Conservation (phyloP, 257 asterid genomes). For the Salvia splendens region DNA sequence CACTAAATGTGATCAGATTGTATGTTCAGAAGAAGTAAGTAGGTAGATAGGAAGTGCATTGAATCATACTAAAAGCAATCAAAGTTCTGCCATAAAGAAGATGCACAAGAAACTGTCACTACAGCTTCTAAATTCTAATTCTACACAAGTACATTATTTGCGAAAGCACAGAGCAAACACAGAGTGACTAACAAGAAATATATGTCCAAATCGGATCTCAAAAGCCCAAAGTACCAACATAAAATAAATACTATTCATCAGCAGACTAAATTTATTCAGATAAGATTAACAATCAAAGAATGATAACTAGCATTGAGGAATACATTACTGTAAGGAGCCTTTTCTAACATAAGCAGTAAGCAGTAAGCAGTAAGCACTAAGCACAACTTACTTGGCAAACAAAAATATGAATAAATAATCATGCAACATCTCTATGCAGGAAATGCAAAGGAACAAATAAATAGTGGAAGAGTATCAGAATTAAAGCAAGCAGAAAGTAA, state of each 20-base stretch:
- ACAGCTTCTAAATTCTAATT: conserved; percentile 2
- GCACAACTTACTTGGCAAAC: conserved; percentile 14
- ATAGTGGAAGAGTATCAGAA: not conserved
- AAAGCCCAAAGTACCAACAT: conserved; percentile 22
- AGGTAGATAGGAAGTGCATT: not conserved
- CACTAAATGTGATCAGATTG: conserved; percentile 23
- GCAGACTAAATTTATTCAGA: conserved; percentile 4
- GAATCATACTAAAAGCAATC: not conserved
- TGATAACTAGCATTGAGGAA: not conserved
- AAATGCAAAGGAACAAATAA: conserved; percentile 1
- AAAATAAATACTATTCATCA: conserved; percentile 1
- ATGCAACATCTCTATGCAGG: not conserved
- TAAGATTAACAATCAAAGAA: not conserved
- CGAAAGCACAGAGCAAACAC: not conserved
- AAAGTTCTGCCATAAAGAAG: not conserved
- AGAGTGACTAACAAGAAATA: conserved; percentile 12
- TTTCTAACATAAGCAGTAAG: not conserved
- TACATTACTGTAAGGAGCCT: not conserved
- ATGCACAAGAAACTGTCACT: conserved; percentile 15
- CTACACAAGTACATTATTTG: conserved; percentile 3
- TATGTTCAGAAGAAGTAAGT: conserved; percentile 17
- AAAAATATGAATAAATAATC: conserved; percentile 1
- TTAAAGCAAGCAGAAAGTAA: conserved; percentile 17
- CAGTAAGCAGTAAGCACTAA: not conserved
- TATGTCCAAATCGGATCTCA: conserved; percentile 13